A percentile compares a stretch with the other conserved stretches of the same genome.
Conservation (phyloP, 257 asterid genomes). For the Handroanthus guayacan region DNA sequence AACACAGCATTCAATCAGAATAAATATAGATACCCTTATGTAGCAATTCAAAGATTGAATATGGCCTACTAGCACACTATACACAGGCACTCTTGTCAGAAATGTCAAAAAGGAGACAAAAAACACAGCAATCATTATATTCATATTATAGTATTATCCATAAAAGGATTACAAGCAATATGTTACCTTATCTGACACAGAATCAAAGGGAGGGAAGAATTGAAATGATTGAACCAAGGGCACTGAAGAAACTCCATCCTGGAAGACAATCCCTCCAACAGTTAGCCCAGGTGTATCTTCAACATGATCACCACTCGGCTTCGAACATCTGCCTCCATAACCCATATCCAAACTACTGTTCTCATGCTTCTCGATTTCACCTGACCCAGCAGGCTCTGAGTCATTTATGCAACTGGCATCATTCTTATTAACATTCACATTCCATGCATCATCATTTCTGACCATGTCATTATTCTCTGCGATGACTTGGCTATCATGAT, state of each 20-base stretch:
- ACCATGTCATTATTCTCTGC: conserved; percentile 42
- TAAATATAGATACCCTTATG: not conserved
- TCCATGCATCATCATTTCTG: conserved; percentile 41
- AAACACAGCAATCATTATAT: conserved; percentile 1
- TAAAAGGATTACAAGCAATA: conserved; percentile 14
- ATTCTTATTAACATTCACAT: conserved; percentile 38
- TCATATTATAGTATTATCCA: not conserved
- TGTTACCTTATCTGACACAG: conserved; percentile 59
- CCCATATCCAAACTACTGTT: conserved; percentile 46
- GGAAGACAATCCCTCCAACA: conserved; percentile 53
- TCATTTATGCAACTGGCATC: conserved; percentile 46
- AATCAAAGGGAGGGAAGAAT: conserved; percentile 61
- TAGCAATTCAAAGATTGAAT: conserved; percentile 9
- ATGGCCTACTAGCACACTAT: conserved; percentile 5
- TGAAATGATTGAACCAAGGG: conserved; percentile 61
- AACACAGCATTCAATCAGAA: conserved; percentile 10
- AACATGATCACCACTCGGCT: conserved; percentile 47
- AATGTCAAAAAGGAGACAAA: conserved; percentile 21
- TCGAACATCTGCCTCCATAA: conserved; percentile 38
- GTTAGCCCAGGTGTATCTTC: conserved; percentile 52
- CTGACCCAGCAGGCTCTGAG: conserved; percentile 46
- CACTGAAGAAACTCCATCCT: conserved; percentile 56
- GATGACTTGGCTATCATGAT: conserved; percentile 43
- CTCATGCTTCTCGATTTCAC: conserved; percentile 46
- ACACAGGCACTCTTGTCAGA: not conserved